Evolutionary conservation across 1,284 basidiomycete species (phyloP), one percentile per base, ranked within the genome.

Genomic region (Rhodotorula sp.): DNA sequence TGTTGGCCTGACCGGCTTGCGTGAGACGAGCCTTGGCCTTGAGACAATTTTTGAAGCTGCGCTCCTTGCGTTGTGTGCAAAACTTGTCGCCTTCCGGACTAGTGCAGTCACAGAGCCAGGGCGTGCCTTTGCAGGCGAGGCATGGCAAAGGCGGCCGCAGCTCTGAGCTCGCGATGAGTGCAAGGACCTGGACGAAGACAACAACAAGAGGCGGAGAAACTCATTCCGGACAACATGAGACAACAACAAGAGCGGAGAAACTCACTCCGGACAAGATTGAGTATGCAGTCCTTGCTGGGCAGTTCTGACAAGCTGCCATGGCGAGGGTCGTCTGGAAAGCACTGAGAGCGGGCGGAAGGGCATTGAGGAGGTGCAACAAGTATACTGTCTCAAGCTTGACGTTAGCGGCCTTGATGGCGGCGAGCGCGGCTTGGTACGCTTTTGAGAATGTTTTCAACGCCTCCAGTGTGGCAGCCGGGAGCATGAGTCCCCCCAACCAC

Each of bases 341-440:
- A n/a, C 31, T 34, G 34, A 62, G 61, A 4, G 50, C 52, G 3
- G 31, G 10, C 1, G 34, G 61, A 18, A 62, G 49, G 1, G 50
- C 31, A 8, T 12, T 1, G 61, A 62, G 61, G 50, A 62, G 61
- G 49, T 54, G 61, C n/a, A 26, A 62, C 34, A 14, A 19, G 49
- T 62, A 62, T 48, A 52, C 38, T 8, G 5, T 38, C 48, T 54
- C 49, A 12, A 52, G 31, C 12, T 38, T 8, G 49, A 52, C 48
- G 21, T 62, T 54, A 18, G 49, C 49, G 10, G 49, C 8, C 23
- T n/a, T 38, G 3, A 28, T 28, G 28, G 38, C 23, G 7, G 62
- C 38, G 18, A 63, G n/a, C 4, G 38, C 45, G 38, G 62, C 38
- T 8, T 19, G 6, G 52, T 45, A 63, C 43, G 56, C 62, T 43